A percentile compares a stretch with the other conserved stretches of the same genome.
Evolutionary conservation across 306 rosid species (phyloP).

Genomic region (Gleditsia sinensis): DNA sequence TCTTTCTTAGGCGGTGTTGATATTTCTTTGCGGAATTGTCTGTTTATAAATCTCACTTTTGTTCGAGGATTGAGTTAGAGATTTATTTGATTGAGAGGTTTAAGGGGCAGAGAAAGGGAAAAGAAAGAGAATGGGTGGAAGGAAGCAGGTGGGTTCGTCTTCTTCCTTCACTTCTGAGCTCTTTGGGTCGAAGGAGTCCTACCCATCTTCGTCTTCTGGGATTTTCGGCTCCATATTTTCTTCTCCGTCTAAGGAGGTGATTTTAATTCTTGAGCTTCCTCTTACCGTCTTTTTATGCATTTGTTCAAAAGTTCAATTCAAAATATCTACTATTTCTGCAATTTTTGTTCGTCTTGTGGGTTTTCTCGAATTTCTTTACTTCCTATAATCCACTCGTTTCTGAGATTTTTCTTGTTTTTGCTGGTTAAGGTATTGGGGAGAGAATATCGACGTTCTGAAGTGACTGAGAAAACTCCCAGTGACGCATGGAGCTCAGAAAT

Average conservation of each 20-base stretch:
- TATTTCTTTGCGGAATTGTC: conserved; percentile 26
- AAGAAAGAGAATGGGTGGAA: conserved; percentile 69
- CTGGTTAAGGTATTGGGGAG: conserved; percentile 61
- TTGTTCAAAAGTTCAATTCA: conserved; percentile 25
- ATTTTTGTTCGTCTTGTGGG: neutral
- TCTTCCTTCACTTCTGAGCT: conserved; percentile 75
- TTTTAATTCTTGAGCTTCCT: conserved; percentile 1
- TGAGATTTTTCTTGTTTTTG: conserved; percentile 25
- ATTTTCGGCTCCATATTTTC: conserved; percentile 64
- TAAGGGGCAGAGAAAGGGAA: neutral
- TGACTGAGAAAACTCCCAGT: conserved; percentile 40
- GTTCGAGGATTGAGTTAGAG: conserved; percentile 23
- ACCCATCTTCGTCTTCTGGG: conserved; percentile 50
- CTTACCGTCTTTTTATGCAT: neutral
- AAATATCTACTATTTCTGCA: neutral
- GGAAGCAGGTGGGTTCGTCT: conserved; percentile 51
- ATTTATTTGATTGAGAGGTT: conserved; percentile 13
- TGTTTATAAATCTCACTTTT: neutral
- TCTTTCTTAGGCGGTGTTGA: conserved; percentile 43
- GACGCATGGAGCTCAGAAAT: conserved; percentile 48
- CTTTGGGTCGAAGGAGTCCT: conserved; percentile 59
- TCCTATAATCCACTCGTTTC: neutral
- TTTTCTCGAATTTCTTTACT: neutral
- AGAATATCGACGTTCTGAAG: conserved; percentile 59
- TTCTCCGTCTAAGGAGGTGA: conserved; percentile 59